phyloP scores from a whole-genome alignment of 768 basidiomycete genomes.

The Pleurotus eryngii region DNA sequence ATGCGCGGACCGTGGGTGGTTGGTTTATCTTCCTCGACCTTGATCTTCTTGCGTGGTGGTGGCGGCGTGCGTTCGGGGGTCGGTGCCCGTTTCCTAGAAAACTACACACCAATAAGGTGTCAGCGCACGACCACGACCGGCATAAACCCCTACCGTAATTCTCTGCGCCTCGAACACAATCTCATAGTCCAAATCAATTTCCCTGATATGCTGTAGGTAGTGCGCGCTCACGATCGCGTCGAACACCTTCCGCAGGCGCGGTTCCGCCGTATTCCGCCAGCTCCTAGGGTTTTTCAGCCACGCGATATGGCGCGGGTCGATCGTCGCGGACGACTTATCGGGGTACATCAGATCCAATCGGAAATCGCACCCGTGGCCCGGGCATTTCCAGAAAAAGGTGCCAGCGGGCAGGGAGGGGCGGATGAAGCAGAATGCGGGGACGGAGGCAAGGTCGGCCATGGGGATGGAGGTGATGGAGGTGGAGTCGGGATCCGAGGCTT shows the following conservation, averaged over 20 bases:
- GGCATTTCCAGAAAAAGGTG: not conserved
- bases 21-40: too few species aligned
- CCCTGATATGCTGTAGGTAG: not conserved
- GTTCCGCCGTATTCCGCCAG: not conserved
- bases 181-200: not conserved
- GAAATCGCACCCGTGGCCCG: not conserved
- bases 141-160: too few species aligned
- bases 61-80: too few species aligned
- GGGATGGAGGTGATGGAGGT: slow-evolving; percentile 8
- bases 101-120: too few species aligned
- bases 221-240: not conserved
- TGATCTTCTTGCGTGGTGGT: too few species aligned
- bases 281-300: too few species aligned
- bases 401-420: not conserved
- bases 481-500: slow-evolving; percentile 36
- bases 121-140: too few species aligned
- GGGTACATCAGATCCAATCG: not conserved
- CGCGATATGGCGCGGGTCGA: not conserved
- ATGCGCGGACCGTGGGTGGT: too few species aligned
- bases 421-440: not conserved
- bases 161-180: too few species aligned
- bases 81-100: too few species aligned
- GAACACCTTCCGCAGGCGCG: not conserved
- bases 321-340: not conserved
- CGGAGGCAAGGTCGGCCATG: not conserved